Evolutionary conservation across 306 rosid species (phyloP), one percentile per base, ranked within the genome.

Genomic region (Rosa multiflora): DNA sequence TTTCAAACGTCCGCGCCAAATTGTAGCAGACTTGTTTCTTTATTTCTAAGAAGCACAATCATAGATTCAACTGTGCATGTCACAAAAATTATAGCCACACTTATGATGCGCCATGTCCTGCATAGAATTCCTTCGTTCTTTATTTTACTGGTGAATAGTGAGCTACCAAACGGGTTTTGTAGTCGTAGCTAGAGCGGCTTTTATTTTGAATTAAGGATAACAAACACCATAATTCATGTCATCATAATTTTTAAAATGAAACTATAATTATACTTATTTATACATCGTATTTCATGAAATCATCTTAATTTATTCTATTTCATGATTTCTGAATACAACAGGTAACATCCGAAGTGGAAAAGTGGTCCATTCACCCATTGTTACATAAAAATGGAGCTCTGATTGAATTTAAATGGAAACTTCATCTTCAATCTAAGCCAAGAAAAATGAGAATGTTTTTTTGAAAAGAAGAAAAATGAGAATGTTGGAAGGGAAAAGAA

Each of bases 1-100:
- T 86, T 86, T 89, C 80, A 88, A 89, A 78, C 78, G 67, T 55
- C 83, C 75, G 84, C 87, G 85, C 91, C 88, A 81, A 74, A 78
- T 77, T 48, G 67, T 59, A 73, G 17, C 73, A n/a, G 13, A 20
- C 42, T 73, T 35, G 11, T 64, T 17, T 67, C 26, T 70, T 47
- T 15, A 5, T 14, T 37, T 18, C 2, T 2, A 66, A 23, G 67
- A 59, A 58, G 52, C 82, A 77, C 58, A 56, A 67, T 73, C 76
- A 73, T 73, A 69, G 42, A 32, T 29, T 53, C 55, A 52, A 75
- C 47, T 59, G 9, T 1, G 13, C 20, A 69, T 59, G 42, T n/a
- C 37, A 73, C 59, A 61, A 44, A 62, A 55, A 42, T 62, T 68
- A 70, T 47, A 59, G 56, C 74, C 6, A 73, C 79, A 64, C 67